Evolutionary conservation across 768 basidiomycete genomes (phyloP).

Genomic region (Termitomyces sp.): DNA sequence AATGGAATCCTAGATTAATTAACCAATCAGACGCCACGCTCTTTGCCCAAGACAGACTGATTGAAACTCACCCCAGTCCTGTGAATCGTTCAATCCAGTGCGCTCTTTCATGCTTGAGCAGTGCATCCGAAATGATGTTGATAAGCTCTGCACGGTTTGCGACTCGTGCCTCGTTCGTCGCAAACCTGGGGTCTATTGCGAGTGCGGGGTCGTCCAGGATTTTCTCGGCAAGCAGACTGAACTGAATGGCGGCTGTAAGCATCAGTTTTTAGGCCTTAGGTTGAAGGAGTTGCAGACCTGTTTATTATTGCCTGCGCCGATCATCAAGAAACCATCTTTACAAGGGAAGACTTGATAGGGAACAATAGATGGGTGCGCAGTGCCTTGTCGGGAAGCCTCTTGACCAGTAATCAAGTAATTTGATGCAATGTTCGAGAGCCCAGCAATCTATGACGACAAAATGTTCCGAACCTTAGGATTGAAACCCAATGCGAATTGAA

Average conservation of each 20-base stretch:
- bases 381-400: conserved; percentile 87
- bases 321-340: conserved; percentile 86
- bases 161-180: conserved; percentile 75
- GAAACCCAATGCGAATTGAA: not conserved
- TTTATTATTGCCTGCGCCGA: conserved; percentile 88
- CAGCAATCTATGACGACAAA: conserved; percentile 62
- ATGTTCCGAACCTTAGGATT: not conserved
- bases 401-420: conserved; percentile 87
- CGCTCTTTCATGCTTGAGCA: conserved; percentile 57
- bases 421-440: conserved; percentile 88
- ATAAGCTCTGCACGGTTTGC: conserved; percentile 71
- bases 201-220: conserved; percentile 65
- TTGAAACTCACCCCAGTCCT: conserved; percentile 66
- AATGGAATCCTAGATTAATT: conserved; percentile 85
- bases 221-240: conserved; percentile 60
- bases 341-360: conserved; percentile 92
- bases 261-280: too few relatives aligned
- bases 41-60: too few relatives aligned
- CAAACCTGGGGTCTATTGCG: conserved; percentile 59
- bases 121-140: conserved; percentile 58
- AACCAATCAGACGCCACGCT: too few relatives aligned
- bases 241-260: conserved; percentile 40
- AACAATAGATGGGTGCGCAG: conserved; percentile 90
- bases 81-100: conserved; percentile 76
- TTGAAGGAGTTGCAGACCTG: conserved; percentile 46